Base-by-base conservation (phyloP, 2,329 filamentous ascomycete genomes). In the Trichoderma polysporum region DNA sequence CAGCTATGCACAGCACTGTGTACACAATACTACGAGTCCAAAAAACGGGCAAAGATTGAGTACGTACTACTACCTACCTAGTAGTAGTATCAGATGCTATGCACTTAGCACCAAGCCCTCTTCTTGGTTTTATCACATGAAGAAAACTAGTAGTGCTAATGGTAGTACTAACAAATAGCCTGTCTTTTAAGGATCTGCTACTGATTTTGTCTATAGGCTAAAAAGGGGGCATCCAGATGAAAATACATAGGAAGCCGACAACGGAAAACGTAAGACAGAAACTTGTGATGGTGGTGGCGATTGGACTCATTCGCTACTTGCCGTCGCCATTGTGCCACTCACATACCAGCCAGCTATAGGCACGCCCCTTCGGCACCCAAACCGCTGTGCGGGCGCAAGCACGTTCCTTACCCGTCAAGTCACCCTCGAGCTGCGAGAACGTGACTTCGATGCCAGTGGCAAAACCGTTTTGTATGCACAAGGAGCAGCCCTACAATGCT, bases 301-400 rank as follows among this genome's bases (percentile, higher is more conserved):
- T 45, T 41, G 37, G 25, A 29, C 45, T 25, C 12, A 49, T 56
- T n/a, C 25, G 66, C 59, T 49, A 49, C 37, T 56, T 41, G 63
- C 52, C 70, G 64, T 63, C 67, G 61, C 68, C 68, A 70, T 70
- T 63, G 37, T 37, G 61, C 73, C 68, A 70, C 61, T 63, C 67
- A 69, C 72, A 74, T 74, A 68, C 73, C 70, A 73, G 60, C 54
- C n/a, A 72, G 62, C 68, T 66, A 62, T 52, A 27, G 56, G 61
- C 62, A 68, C 70, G 57, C 62, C 64, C 63, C 49, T 64, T 35
- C 10, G 33, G 35, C 63, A 50, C 27, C 68, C 69, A 68, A 58
- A 69, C 62, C 68, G 67, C 66, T 61, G 47, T 45, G 49, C 61
- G 50, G 67, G 69, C 62, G 66, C 63, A 67, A 68, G 57, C 71